Evolutionary conservation across 2,329 filamentous ascomycete species (phyloP).

Genomic region (Emergomyces orientalis): DNA sequence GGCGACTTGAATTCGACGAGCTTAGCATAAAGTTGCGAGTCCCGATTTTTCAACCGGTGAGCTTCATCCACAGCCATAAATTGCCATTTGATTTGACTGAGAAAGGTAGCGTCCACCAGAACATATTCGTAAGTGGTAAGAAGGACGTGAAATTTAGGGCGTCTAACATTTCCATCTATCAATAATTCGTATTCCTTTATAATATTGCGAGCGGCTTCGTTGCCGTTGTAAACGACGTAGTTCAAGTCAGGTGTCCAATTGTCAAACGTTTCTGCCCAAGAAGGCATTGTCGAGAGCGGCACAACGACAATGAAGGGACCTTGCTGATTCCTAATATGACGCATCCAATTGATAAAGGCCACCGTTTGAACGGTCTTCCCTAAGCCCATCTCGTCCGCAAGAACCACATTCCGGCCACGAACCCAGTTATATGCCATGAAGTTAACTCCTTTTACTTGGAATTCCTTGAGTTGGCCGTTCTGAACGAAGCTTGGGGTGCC

Average conservation of each 20-base stretch:
- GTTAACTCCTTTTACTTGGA: slow-evolving; percentile 89
- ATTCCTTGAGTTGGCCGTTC: slow-evolving; percentile 76
- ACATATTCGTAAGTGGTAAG: slow-evolving; percentile 98
- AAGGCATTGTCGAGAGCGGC: slow-evolving; percentile 90
- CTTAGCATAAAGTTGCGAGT: slow-evolving; percentile 84
- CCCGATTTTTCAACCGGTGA: slow-evolving; percentile 90
- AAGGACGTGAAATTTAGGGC: slow-evolving; percentile 94
- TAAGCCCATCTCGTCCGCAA: slow-evolving; percentile 97
- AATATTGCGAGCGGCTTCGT: slow-evolving; percentile 72
- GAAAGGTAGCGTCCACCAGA: slow-evolving; percentile 69
- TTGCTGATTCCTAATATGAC: slow-evolving; percentile 79
- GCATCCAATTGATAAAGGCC: slow-evolving; percentile 92
- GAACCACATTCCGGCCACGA: slow-evolving; percentile 84
- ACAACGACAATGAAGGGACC: slow-evolving; percentile 97
- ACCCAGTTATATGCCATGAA: slow-evolving; percentile 97
- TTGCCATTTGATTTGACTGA: slow-evolving; percentile 93
- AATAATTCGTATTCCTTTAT: slow-evolving; percentile 87
- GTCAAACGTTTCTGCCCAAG: slow-evolving; percentile 97
- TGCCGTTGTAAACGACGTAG: slow-evolving; percentile 93
- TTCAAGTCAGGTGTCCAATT: slow-evolving; percentile 93
- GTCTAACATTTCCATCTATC: slow-evolving; percentile 73
- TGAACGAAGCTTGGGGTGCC: slow-evolving; percentile 79
- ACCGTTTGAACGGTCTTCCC: slow-evolving; percentile 98
- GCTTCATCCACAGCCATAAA: slow-evolving; percentile 94
- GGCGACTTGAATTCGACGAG: slow-evolving; percentile 79